Evolutionary conservation across 441 rosid species (phyloP).

Genomic region (Melastoma candidum): DNA sequence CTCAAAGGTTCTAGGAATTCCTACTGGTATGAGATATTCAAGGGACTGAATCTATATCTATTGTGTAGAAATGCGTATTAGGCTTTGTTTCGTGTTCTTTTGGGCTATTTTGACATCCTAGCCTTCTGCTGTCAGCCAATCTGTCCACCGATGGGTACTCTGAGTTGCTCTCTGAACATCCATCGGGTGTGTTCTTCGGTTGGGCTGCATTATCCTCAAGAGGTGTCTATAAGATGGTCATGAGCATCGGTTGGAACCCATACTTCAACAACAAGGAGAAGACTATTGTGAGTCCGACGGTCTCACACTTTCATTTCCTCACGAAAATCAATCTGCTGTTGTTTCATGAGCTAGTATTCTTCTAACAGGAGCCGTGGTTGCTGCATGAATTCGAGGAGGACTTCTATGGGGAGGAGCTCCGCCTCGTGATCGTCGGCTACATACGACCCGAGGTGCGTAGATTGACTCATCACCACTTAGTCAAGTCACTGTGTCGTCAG

Average conservation of each 20-base stretch:
- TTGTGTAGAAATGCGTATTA: too few species aligned
- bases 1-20: conserved; percentile 91
- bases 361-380: conserved; percentile 80
- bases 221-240: conserved; percentile 82
- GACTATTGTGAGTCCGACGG: conserved; percentile 53
- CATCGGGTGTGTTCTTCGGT: conserved; percentile 84
- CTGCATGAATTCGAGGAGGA: conserved; percentile 73
- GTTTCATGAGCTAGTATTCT: conserved; percentile 1
- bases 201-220: conserved; percentile 70
- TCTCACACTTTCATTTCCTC: conserved; percentile 1
- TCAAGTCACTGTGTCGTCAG: neutral
- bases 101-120: conserved; percentile 6
- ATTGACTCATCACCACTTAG: neutral
- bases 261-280: conserved; percentile 77
- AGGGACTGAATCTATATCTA: too few species aligned
- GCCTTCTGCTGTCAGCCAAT: conserved; percentile 50
- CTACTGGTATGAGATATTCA: conserved; percentile 40
- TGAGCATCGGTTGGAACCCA: conserved; percentile 96
- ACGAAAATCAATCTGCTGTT: neutral
- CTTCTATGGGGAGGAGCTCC: conserved; percentile 80
- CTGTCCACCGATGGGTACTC: conserved; percentile 64
- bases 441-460: conserved; percentile 68
- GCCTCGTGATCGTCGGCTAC: conserved; percentile 69
- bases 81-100: neutral
- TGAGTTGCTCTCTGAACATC: conserved; percentile 45